Percentiles rank a stretch among this genome's conserved stretches.
These are phyloP conservation scores for Globisporangium sylvaticum DNA, from an alignment of 352 stramenopile species.

Conservation along the genomic window DNA sequence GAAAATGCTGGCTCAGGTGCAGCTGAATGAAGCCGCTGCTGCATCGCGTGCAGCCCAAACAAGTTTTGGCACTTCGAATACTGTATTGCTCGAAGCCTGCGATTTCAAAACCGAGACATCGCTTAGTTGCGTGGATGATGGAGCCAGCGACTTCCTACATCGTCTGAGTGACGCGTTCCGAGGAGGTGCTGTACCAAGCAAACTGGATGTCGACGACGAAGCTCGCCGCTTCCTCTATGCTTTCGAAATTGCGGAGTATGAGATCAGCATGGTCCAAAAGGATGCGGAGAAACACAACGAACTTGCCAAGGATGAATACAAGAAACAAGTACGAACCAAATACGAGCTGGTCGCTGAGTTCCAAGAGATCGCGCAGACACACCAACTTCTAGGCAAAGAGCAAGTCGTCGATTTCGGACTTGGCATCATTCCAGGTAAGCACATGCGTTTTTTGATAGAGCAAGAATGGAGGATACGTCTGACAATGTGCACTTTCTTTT, in stretches of 20 bases:
- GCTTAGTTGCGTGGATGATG: constrained; percentile 32
- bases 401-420: constrained; percentile 35
- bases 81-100: constrained; percentile 56
- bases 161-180: constrained; percentile 62
- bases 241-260: constrained; percentile 38
- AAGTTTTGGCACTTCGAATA: constrained; percentile 11
- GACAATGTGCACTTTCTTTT: neutral
- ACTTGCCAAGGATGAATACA: constrained; percentile 40
- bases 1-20: constrained; percentile 23
- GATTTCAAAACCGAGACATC: constrained; percentile 35
- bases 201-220: constrained; percentile 27
- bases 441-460: too few species aligned
- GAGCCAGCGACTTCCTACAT: constrained; percentile 57
- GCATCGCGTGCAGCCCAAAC: neutral
- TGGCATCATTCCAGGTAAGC: constrained; percentile 33
- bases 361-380: constrained; percentile 53
- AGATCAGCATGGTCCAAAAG: constrained; percentile 24
- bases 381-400: constrained; percentile 28
- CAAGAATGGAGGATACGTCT: neutral
- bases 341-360: constrained; percentile 56
- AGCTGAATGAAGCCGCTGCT: neutral
- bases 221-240: constrained; percentile 20
- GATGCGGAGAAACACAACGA: constrained; percentile 46
- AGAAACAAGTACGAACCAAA: constrained; percentile 50
- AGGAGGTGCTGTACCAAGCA: constrained; percentile 27